Conservation (phyloP, 2,329 filamentous ascomycete species). For the Lasiodiplodia sp. region DNA sequence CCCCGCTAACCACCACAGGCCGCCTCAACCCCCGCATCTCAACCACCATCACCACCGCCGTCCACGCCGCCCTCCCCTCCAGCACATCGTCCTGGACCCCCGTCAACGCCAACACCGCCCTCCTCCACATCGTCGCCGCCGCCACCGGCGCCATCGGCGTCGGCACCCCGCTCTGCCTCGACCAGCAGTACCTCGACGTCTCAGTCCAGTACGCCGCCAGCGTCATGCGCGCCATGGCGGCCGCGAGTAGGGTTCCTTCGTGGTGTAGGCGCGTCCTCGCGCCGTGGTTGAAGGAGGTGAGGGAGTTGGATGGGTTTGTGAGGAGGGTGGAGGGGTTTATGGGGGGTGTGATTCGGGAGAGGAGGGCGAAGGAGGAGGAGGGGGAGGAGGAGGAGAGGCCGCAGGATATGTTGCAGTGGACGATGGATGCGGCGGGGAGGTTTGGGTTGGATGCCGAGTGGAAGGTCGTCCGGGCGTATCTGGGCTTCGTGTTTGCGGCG, state of each 20-base stretch:
- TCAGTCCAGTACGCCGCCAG: constrained; percentile 37
- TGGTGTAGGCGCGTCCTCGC: background rate
- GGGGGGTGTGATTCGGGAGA: background rate
- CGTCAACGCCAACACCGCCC: constrained; percentile 38
- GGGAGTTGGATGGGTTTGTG: background rate
- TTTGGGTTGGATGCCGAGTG: constrained; percentile 31
- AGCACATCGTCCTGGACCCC: constrained; percentile 45
- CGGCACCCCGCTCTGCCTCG: constrained; percentile 40
- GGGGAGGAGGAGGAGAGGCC: constrained; percentile 19
- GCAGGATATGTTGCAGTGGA: constrained; percentile 49
- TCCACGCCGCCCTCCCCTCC: constrained; percentile 39
- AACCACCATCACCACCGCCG: constrained; percentile 38
- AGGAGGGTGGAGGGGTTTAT: constrained; percentile 38
- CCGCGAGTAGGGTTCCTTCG: constrained; percentile 38
- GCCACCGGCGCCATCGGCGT: constrained; percentile 46
- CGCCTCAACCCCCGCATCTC: constrained; percentile 41
- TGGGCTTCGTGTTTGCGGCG: constrained; percentile 41
- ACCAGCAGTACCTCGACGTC: constrained; percentile 42
- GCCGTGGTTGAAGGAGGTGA: background rate
- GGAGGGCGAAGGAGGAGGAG: constrained; percentile 24
- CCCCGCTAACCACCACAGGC: constrained; percentile 34
- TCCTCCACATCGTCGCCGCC: constrained; percentile 43
- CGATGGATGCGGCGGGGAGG: constrained; percentile 38
- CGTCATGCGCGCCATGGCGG: constrained; percentile 42
- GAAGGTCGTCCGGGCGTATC: constrained; percentile 34